These are phyloP conservation scores for Mortierella polycephala DNA, from an alignment of 371 early-diverging fungal species.

Conservation along the genomic window DNA sequence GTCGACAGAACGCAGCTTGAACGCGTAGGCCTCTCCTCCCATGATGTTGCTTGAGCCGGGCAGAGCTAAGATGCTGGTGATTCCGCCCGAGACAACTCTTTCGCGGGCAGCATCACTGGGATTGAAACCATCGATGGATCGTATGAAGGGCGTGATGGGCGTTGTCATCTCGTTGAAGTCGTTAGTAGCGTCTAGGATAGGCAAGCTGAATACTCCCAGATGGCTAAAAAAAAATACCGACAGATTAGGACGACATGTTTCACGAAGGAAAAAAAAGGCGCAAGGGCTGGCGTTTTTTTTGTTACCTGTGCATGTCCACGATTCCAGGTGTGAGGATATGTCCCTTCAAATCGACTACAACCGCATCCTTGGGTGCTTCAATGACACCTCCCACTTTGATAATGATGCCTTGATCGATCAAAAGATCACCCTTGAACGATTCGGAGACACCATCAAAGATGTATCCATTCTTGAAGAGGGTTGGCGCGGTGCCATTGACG, in stretches of 20 bases:
- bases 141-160: slow-evolving; percentile 68
- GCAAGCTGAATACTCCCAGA: slow-evolving; percentile 66
- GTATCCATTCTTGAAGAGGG: slow-evolving; percentile 64
- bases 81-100: slow-evolving; percentile 76
- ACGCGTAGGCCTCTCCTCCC: slow-evolving; percentile 82
- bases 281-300: not conserved
- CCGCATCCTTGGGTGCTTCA: slow-evolving; percentile 29
- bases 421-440: slow-evolving; percentile 59
- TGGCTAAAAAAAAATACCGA: slow-evolving; percentile 51
- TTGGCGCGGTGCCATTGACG: slow-evolving; percentile 38
- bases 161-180: slow-evolving; percentile 77
- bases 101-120: slow-evolving; percentile 71
- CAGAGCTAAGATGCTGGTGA: slow-evolving; percentile 79
- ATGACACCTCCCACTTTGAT: slow-evolving; percentile 49
- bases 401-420: slow-evolving; percentile 68
- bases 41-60: slow-evolving; percentile 81
- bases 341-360: slow-evolving; percentile 69
- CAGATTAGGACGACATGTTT: not conserved
- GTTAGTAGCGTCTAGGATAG: slow-evolving; percentile 57
- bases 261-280: not conserved
- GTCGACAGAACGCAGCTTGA: slow-evolving; percentile 67
- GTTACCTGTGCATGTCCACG: slow-evolving; percentile 81
- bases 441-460: slow-evolving; percentile 61
- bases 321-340: slow-evolving; percentile 82
- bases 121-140: slow-evolving; percentile 68